phyloP scores from a whole-genome alignment of 2,329 filamentous ascomycete genomes.

The Colletotrichum sp. region DNA sequence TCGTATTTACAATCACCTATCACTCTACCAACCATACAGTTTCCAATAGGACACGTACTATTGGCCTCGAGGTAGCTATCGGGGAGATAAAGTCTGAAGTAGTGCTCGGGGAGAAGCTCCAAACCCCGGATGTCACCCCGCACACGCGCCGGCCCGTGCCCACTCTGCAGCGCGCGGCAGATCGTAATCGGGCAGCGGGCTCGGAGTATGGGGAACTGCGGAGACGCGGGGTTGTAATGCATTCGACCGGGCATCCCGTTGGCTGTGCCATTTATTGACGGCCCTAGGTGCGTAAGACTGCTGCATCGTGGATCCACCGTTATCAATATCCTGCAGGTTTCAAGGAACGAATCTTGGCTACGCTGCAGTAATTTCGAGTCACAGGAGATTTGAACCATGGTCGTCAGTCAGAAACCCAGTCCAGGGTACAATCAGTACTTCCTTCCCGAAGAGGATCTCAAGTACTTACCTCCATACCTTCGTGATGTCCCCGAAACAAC shows the following conservation, averaged over 20 bases:
- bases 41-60: neutral
- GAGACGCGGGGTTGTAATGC: neutral
- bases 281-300: neutral
- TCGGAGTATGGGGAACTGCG: neutral
- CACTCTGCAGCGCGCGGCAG: neutral
- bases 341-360: neutral
- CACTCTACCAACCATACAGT: neutral
- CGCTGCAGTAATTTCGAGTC: neutral
- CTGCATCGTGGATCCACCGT: neutral
- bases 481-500: conserved; percentile 20
- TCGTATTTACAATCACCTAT: neutral
- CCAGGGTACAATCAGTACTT: conserved; percentile 19
- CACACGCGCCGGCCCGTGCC: neutral
- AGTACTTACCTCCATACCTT: conserved; percentile 18
- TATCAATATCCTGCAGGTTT: neutral
- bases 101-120: conserved; percentile 1
- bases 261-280: neutral
- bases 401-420: neutral
- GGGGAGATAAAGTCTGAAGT: neutral
- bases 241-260: neutral
- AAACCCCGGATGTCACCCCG: conserved; percentile 7
- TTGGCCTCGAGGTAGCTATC: neutral
- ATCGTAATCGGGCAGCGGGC: neutral
- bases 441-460: conserved; percentile 10
- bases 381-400: neutral